Evolutionary conservation across 1,284 basidiomycete species (phyloP).

Genomic region (Fomes fomentarius): DNA sequence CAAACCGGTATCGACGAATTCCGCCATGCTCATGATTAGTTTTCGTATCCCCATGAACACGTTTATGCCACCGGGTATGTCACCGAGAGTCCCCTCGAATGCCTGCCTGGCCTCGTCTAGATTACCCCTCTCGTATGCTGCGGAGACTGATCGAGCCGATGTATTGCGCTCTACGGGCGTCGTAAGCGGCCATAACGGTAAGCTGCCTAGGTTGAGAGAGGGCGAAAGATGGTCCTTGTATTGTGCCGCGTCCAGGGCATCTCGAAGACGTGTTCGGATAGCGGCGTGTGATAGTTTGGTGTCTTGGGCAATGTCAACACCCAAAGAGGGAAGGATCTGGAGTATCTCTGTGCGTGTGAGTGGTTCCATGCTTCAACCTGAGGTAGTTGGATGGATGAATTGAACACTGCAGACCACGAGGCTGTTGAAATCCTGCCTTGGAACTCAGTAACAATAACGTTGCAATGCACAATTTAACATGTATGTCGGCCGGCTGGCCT

Average conservation of each 20-base stretch:
- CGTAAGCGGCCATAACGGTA: conserved; percentile 13
- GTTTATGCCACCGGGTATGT: conserved; percentile 19
- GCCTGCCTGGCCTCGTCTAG: conserved; percentile 7
- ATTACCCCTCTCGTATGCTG: conserved; percentile 9
- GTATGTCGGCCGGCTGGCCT: not conserved
- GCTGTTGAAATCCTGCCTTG: too few relatives aligned
- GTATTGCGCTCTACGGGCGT: not conserved
- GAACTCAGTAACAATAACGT: too few relatives aligned
- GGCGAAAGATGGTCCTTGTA: conserved; percentile 18
- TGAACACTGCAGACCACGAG: not conserved
- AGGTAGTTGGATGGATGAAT: not conserved
- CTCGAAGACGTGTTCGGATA: conserved; percentile 29
- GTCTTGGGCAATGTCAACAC: conserved; percentile 28
- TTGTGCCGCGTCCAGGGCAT: conserved; percentile 30
- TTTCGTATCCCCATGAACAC: conserved; percentile 41
- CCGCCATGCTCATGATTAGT: conserved; percentile 34
- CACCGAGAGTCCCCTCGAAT: not conserved
- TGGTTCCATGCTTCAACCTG: not conserved
- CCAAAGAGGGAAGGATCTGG: conserved; percentile 19
- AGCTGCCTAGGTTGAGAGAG: conserved; percentile 19
- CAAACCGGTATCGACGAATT: conserved; percentile 29
- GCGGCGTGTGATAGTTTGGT: conserved; percentile 29
- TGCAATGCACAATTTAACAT: too few relatives aligned
- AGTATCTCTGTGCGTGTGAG: conserved; percentile 14
- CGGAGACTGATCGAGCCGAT: not conserved